Evolutionary conservation across 345 rosid genomes (phyloP).

Genomic region (Reutealis trisperma): DNA sequence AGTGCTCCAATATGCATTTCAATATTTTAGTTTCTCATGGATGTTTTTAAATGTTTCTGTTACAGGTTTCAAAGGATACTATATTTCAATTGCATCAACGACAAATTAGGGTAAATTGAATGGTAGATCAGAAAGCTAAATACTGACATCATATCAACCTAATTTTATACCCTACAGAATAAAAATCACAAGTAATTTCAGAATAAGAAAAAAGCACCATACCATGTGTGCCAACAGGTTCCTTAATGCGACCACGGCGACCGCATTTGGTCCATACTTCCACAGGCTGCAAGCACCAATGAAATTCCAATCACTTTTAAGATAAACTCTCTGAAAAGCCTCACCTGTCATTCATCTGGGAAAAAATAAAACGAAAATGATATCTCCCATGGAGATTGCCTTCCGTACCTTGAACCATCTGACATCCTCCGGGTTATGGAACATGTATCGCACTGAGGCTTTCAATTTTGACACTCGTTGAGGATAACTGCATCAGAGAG

Average conservation of each 20-base stretch:
- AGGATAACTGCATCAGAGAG: constrained; percentile 68
- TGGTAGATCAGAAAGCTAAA: background rate
- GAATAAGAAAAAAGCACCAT: constrained; percentile 16
- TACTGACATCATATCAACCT: background rate
- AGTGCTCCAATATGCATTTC: background rate
- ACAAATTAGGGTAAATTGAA: background rate
- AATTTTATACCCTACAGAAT: background rate
- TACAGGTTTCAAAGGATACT: background rate
- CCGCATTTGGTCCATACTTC: constrained; percentile 89
- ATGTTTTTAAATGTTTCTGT: background rate
- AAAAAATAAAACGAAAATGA: background rate
- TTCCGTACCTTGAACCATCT: constrained; percentile 87
- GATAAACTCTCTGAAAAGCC: background rate
- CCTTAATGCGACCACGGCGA: constrained; percentile 85
- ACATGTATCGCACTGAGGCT: constrained; percentile 85
- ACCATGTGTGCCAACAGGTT: constrained; percentile 97
- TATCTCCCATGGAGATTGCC: background rate
- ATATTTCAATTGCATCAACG: background rate
- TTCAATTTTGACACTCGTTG: constrained; percentile 85
- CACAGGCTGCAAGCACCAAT: constrained; percentile 63
- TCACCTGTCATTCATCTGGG: background rate
- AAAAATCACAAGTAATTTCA: no score
- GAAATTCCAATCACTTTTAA: constrained; percentile 8
- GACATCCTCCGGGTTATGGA: constrained; percentile 93
- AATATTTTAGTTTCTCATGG: background rate